Evolutionary conservation across 345 rosid species (phyloP).

Genomic region (Brassica carinata): DNA sequence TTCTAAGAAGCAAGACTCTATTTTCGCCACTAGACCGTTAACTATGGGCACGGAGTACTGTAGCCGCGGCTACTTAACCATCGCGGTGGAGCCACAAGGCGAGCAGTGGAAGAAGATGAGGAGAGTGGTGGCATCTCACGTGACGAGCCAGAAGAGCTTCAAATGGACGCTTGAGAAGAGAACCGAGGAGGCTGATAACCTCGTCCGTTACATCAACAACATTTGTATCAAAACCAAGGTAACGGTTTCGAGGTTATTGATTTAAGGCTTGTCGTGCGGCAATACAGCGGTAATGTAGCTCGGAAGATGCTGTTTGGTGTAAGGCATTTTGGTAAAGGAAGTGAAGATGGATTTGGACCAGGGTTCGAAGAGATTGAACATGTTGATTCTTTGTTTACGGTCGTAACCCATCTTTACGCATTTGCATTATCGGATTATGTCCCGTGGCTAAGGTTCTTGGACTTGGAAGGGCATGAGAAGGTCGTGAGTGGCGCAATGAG

Average conservation of each 20-base stretch:
- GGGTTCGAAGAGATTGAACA: slow-evolving; percentile 53
- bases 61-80: slow-evolving; percentile 42
- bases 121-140: slow-evolving; percentile 33
- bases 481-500: slow-evolving; percentile 26
- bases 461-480: slow-evolving; percentile 62
- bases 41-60: slow-evolving; percentile 29
- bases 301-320: slow-evolving; percentile 45
- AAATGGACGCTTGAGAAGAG: slow-evolving; percentile 22
- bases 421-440: slow-evolving; percentile 58
- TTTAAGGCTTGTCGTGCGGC: slow-evolving; percentile 39
- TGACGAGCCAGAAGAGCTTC: slow-evolving; percentile 34
- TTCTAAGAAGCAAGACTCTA: slow-evolving; percentile 48
- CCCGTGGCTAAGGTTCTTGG: slow-evolving; percentile 48
- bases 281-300: slow-evolving; percentile 52
- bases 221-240: slow-evolving; percentile 2
- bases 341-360: slow-evolving; percentile 48
- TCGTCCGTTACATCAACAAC: slow-evolving; percentile 41
- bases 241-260: slow-evolving; percentile 24
- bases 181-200: slow-evolving; percentile 52
- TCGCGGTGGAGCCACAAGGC: slow-evolving; percentile 40
- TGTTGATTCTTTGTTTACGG: slow-evolving; percentile 46
- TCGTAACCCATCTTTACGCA: slow-evolving; percentile 39
- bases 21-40: slow-evolving; percentile 47
- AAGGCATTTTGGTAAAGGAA: slow-evolving; percentile 48
- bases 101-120: slow-evolving; percentile 60